Evolutionary conservation across 306 rosid species (phyloP).

Genomic region (Ochetophila trinervis): DNA sequence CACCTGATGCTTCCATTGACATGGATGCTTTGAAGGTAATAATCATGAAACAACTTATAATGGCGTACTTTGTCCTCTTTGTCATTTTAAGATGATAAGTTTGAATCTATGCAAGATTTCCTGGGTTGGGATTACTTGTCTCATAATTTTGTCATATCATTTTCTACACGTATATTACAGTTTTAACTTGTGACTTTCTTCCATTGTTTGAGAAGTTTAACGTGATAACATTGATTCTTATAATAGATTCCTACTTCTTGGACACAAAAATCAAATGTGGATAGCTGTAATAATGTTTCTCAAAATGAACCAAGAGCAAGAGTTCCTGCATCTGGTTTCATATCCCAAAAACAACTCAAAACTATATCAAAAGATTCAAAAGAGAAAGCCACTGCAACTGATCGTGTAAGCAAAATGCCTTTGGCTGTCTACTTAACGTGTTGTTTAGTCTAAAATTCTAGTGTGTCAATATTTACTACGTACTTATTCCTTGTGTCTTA

Average conservation of each 20-base stretch:
- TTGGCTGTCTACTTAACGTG: background rate
- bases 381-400: constrained; percentile 35
- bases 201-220: constrained; percentile 6
- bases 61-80: background rate
- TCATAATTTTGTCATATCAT: background rate
- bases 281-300: constrained; percentile 23
- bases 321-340: constrained; percentile 34
- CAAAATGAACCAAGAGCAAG: constrained; percentile 34
- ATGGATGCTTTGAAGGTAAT: constrained; percentile 48
- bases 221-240: constrained; percentile 18
- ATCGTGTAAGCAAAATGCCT: constrained; percentile 60
- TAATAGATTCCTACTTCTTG: constrained; percentile 41
- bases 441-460: constrained; percentile 1
- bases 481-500: background rate
- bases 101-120: background rate
- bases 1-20: constrained; percentile 38
- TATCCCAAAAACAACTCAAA: constrained; percentile 32
- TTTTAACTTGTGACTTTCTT: background rate
- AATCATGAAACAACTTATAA: background rate
- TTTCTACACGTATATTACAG: background rate
- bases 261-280: constrained; percentile 36
- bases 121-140: background rate
- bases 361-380: constrained; percentile 13
- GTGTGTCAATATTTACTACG: background rate
- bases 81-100: background rate